These are phyloP conservation scores for Gracilariopsis chorda DNA, from an alignment of 23 red algal genomes.

Conservation along the genomic window DNA sequence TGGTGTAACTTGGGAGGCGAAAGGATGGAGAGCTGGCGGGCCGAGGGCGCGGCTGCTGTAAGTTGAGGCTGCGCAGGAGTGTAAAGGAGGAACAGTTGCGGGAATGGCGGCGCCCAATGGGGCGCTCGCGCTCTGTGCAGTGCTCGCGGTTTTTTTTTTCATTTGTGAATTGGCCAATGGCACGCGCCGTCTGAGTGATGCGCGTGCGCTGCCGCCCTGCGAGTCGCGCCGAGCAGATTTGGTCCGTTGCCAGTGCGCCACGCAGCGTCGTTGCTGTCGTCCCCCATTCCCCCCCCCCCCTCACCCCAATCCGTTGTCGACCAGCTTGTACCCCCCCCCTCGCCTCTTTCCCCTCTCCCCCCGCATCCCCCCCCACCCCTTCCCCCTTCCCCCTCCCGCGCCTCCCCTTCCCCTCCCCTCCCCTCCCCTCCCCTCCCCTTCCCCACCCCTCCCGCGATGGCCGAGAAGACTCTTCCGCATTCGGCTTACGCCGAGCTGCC, in stretches of 20 bases:
- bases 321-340: neutral
- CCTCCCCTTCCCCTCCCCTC: neutral
- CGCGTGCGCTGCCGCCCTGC: neutral
- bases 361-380: neutral
- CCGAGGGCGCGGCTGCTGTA: too few species aligned
- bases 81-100: too few species aligned
- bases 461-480: neutral
- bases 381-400: neutral
- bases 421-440: neutral
- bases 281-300: neutral
- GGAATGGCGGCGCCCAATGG: too few species aligned
- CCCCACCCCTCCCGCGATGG: neutral
- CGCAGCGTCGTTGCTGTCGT: neutral
- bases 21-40: too few species aligned
- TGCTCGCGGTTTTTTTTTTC: too few species aligned
- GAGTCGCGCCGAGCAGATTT: neutral
- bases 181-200: neutral
- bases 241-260: neutral
- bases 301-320: too few species aligned
- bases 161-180: too few species aligned
- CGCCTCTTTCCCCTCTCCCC: neutral
- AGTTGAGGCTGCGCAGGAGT: too few species aligned
- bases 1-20: neutral
- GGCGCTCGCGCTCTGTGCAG: too few species aligned
- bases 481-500: slow-evolving; percentile 40